A percentile compares a stretch with the other conserved stretches of the same genome.
Conservation (phyloP, 805 yeast genomes). For the Dipodascopsis uninucleata region DNA sequence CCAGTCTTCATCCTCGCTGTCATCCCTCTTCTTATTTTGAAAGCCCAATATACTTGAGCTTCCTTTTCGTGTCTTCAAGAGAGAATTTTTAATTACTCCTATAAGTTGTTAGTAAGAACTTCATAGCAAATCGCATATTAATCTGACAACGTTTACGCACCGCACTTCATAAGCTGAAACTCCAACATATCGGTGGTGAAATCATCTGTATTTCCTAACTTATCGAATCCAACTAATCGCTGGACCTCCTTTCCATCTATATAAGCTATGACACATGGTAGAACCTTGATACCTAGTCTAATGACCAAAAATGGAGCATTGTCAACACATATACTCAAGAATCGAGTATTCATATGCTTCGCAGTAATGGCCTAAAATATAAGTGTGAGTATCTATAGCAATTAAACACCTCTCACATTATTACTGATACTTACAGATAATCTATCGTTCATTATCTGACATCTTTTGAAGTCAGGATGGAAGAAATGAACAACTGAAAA, state of each 20-base stretch:
- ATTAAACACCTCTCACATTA: background rate
- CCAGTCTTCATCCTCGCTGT: too few species aligned
- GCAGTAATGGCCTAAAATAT: constrained; percentile 45
- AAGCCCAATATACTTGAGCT: too few species aligned
- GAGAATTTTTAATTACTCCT: too few species aligned
- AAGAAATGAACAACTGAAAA: constrained; percentile 58
- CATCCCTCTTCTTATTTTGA: too few species aligned
- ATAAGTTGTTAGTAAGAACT: too few species aligned
- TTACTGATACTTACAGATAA: constrained; percentile 27
- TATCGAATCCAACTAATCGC: constrained; percentile 67
- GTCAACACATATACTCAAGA: constrained; percentile 54
- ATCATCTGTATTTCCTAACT: constrained; percentile 47
- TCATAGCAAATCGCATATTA: too few species aligned
- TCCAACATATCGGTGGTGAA: constrained; percentile 53
- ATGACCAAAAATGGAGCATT: constrained; percentile 69
- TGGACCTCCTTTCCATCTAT: constrained; percentile 55
- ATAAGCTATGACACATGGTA: constrained; percentile 69
- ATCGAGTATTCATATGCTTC: constrained; percentile 54
- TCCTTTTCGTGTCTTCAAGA: too few species aligned
- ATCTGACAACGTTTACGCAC: constrained; percentile 18
- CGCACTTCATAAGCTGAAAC: constrained; percentile 28
- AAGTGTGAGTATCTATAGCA: background rate
- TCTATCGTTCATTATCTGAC: constrained; percentile 54
- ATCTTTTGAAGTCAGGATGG: constrained; percentile 57
- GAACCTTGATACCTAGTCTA: constrained; percentile 57